Evolutionary conservation across 177 flowering plant genomes (phyloP).

Genomic region (Vitis hybrid): DNA sequence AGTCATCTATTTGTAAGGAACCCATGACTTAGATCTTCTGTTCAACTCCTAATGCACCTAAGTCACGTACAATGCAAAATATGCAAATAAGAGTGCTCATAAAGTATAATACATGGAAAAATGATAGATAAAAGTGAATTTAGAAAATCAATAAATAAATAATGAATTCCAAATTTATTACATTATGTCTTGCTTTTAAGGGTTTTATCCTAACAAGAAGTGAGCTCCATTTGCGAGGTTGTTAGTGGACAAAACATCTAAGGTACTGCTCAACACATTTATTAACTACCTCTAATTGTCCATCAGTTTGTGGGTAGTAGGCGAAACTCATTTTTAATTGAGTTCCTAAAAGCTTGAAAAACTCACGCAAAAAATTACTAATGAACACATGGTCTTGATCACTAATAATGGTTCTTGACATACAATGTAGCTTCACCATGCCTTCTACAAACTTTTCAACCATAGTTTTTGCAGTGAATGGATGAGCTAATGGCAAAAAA

Average conservation of each 20-base stretch:
- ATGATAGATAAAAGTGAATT: too few relatives aligned
- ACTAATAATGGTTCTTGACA: neutral
- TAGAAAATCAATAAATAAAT: too few relatives aligned
- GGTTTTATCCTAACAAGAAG: too few relatives aligned
- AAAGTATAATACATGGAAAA: too few relatives aligned
- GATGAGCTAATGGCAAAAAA: slow-evolving; percentile 1
- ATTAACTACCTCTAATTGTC: slow-evolving; percentile 3
- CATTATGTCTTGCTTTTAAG: too few relatives aligned
- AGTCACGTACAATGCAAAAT: too few relatives aligned
- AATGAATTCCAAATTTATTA: too few relatives aligned
- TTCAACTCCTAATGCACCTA: too few relatives aligned
- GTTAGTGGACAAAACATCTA: neutral
- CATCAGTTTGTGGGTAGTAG: slow-evolving; percentile 6
- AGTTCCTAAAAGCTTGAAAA: neutral
- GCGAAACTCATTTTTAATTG: neutral
- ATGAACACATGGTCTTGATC: neutral
- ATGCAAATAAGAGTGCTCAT: too few relatives aligned
- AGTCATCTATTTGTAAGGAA: too few relatives aligned
- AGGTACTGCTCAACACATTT: slow-evolving; percentile 3
- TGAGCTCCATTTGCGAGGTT: neutral
- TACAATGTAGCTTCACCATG: neutral
- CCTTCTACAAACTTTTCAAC: neutral
- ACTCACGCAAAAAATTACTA: neutral
- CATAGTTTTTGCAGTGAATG: neutral
- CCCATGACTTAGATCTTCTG: too few relatives aligned